Conservation (phyloP, 805 yeast genomes). For the Blastobotrys chiropterorum region DNA sequence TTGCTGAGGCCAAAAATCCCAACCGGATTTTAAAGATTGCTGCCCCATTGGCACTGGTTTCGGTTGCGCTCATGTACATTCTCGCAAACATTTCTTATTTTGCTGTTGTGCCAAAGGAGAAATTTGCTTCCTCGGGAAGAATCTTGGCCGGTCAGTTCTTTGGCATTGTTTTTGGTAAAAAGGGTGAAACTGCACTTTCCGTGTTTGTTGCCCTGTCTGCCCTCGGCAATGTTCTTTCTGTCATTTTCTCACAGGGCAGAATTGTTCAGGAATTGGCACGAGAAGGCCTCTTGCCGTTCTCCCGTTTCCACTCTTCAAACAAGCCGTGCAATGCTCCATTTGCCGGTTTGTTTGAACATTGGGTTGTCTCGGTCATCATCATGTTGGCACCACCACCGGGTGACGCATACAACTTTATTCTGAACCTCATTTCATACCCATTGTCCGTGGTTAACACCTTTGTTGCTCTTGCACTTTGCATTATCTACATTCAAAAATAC, state of each 20-base stretch:
- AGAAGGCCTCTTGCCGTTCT: conserved; percentile 74
- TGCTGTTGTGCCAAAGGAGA: conserved; percentile 39
- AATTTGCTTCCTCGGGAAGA: conserved; percentile 51
- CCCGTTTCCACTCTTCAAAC: conserved; percentile 61
- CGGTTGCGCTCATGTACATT: conserved; percentile 60
- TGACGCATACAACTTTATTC: conserved; percentile 76
- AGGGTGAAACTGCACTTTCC: conserved; percentile 66
- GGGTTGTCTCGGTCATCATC: conserved; percentile 66
- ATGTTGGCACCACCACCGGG: conserved; percentile 81
- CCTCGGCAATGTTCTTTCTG: conserved; percentile 75
- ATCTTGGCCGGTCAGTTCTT: conserved; percentile 74
- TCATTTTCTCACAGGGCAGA: conserved; percentile 76
- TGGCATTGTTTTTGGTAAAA: conserved; percentile 60
- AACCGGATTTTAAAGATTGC: conserved; percentile 60
- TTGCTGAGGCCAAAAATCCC: conserved; percentile 74
- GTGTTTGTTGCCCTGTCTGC: conserved; percentile 79
- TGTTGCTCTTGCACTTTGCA: conserved; percentile 58
- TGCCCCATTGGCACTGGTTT: conserved; percentile 65
- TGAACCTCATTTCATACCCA: conserved; percentile 77
- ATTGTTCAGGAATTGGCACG: conserved; percentile 74
- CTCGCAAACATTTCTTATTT: conserved; percentile 72
- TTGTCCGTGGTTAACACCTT: conserved; percentile 66
- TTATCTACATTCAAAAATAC: conserved; percentile 44
- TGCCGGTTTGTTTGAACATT: conserved; percentile 69
- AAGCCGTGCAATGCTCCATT: conserved; percentile 70